Conservation (phyloP, 2,329 filamentous ascomycete genomes). For the Sclerotinia sclerotiorum region DNA sequence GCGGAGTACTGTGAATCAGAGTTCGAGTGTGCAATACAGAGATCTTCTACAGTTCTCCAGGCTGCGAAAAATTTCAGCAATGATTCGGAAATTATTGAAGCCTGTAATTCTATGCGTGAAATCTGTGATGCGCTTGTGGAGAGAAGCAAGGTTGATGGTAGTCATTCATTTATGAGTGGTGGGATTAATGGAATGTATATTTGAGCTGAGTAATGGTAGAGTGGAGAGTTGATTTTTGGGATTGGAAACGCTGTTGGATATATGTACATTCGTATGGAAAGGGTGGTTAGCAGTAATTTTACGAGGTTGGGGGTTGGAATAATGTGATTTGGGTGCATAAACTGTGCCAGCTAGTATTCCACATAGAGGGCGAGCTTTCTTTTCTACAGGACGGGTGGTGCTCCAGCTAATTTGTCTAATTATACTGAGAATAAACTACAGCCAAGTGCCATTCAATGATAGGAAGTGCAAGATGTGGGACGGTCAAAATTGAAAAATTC, state of each 20-base stretch:
- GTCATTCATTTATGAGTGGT: neutral
- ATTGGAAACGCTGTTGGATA: too few species aligned
- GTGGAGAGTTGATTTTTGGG: neutral
- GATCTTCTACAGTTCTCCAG: neutral
- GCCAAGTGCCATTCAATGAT: too few species aligned
- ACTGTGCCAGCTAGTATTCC: neutral
- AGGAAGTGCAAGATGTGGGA: neutral
- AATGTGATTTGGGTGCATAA: neutral
- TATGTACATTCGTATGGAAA: neutral
- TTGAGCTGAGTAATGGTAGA: neutral
- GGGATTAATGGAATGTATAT: neutral
- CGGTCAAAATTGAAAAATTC: accelerated
- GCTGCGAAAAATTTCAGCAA: neutral
- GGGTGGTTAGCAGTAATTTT: neutral
- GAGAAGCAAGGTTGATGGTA: neutral
- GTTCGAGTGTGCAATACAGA: neutral
- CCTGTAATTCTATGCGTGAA: neutral
- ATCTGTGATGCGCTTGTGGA: neutral
- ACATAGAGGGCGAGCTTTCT: neutral
- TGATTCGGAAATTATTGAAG: neutral
- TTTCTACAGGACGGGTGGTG: neutral
- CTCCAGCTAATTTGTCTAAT: neutral
- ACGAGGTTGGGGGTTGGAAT: too few species aligned
- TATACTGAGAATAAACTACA: neutral
- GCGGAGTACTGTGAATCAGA: neutral